A percentile compares a stretch with the other conserved stretches of the same genome.
Conservation (phyloP, 805 yeast species). For the Millerozyma miso region DNA sequence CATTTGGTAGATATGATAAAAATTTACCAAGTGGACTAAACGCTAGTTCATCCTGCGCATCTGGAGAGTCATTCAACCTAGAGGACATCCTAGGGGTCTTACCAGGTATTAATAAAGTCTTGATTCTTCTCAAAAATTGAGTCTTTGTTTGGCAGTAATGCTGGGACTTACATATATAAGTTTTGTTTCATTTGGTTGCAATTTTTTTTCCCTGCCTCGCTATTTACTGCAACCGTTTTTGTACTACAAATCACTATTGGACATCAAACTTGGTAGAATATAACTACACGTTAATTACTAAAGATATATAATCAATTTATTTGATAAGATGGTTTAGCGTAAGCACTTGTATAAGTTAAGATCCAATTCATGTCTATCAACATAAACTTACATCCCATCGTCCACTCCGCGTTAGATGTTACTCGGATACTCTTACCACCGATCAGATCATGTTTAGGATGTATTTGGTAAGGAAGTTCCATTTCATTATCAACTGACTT, state of each 20-base stretch:
- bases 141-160: neutral
- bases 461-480: slow-evolving; percentile 72
- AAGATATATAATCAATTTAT: neutral
- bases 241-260: neutral
- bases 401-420: slow-evolving; percentile 79
- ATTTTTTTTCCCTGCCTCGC: neutral
- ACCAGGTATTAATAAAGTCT: no score
- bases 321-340: slow-evolving; percentile 12
- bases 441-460: slow-evolving; percentile 53
- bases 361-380: slow-evolving; percentile 81
- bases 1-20: neutral
- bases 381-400: slow-evolving; percentile 78
- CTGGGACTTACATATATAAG: neutral
- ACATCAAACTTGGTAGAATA: no score
- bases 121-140: no score
- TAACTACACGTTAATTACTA: no score
- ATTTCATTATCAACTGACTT: slow-evolving; percentile 47
- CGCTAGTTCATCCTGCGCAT: neutral
- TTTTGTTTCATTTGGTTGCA: neutral
- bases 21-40: neutral
- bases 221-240: neutral
- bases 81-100: slow-evolving; percentile 2
- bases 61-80: neutral
- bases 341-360: slow-evolving; percentile 60
- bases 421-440: slow-evolving; percentile 76